A percentile compares a stretch with the other conserved stretches of the same genome.
These are phyloP conservation scores for Globisporangium cylindrosporum DNA, from an alignment of 352 stramenopile genomes.

Conservation along the genomic window DNA sequence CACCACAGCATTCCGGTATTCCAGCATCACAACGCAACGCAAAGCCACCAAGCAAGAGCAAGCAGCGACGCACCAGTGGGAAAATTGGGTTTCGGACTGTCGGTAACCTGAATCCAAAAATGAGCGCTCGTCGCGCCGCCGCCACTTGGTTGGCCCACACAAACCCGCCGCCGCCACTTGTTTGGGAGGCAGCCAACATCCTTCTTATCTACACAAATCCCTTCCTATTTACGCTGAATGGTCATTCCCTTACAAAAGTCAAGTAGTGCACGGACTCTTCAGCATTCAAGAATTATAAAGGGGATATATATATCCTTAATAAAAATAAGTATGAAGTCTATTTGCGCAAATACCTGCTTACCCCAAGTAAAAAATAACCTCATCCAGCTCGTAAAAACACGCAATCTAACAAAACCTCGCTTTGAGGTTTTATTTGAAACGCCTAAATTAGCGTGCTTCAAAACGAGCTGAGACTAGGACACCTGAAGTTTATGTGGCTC, in stretches of 20 bases:
- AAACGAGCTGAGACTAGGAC: background rate
- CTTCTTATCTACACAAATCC: background rate
- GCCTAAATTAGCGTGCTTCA: background rate
- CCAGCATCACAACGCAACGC: background rate
- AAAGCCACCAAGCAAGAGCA: constrained; percentile 3
- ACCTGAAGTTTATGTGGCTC: background rate
- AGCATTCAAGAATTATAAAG: background rate
- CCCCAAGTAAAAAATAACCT: background rate
- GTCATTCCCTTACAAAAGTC: background rate
- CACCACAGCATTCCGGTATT: background rate
- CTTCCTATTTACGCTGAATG: background rate
- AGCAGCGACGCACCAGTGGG: constrained; percentile 54
- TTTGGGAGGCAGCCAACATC: background rate
- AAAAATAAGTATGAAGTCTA: background rate
- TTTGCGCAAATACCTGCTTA: background rate
- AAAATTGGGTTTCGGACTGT: constrained; percentile 71
- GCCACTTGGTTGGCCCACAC: constrained; percentile 9
- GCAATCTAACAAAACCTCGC: background rate
- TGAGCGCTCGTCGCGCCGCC: constrained; percentile 15
- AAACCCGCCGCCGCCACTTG: background rate
- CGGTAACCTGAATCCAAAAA: constrained; percentile 92
- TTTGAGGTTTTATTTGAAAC: background rate
- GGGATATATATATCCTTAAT: background rate
- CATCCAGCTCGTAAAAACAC: background rate
- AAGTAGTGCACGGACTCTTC: background rate